A percentile compares a stretch with the other conserved stretches of the same genome.
Conservation (phyloP, 139 green algal species). For the Yamagishiella unicocca region DNA sequence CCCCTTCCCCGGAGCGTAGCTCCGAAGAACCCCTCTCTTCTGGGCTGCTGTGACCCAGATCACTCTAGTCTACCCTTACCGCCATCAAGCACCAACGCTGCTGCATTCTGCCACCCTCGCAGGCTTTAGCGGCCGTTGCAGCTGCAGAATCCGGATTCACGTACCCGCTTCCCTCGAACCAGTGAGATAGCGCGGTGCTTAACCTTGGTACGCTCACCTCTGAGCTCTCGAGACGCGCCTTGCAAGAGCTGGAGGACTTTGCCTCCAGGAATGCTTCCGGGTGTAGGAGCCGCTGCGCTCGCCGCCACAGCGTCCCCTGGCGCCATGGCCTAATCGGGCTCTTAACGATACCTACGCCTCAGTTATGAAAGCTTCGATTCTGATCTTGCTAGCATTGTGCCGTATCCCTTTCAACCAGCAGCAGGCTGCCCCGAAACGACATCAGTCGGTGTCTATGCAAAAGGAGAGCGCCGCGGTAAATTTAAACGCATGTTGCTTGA, state of each 20-base stretch:
- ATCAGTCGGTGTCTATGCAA: not conserved
- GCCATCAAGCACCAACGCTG: not conserved
- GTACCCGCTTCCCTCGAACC: not conserved
- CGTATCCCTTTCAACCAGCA: not conserved
- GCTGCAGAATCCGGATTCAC: not conserved
- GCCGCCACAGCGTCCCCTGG: not conserved
- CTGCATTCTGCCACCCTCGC: too few relatives aligned
- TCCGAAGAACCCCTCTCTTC: not conserved
- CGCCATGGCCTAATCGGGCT: not conserved
- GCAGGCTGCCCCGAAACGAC: not conserved
- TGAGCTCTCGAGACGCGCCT: not conserved
- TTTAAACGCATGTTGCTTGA: too few relatives aligned
- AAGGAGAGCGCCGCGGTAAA: not conserved
- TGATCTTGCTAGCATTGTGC: not conserved
- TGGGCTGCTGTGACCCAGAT: not conserved
- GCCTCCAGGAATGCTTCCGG: not conserved
- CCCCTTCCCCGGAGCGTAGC: too few relatives aligned
- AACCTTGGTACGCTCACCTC: constrained; percentile 25
- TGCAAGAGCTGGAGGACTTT: not conserved
- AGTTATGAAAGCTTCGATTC: not conserved
- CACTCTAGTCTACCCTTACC: not conserved
- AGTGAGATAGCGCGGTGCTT: not conserved
- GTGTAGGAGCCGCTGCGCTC: not conserved
- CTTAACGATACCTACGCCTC: not conserved
- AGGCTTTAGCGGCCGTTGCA: too few relatives aligned